A percentile compares a stretch with the other conserved stretches of the same genome.
Conservation (phyloP, 441 rosid genomes). For the Metrosideros polymorpha region DNA sequence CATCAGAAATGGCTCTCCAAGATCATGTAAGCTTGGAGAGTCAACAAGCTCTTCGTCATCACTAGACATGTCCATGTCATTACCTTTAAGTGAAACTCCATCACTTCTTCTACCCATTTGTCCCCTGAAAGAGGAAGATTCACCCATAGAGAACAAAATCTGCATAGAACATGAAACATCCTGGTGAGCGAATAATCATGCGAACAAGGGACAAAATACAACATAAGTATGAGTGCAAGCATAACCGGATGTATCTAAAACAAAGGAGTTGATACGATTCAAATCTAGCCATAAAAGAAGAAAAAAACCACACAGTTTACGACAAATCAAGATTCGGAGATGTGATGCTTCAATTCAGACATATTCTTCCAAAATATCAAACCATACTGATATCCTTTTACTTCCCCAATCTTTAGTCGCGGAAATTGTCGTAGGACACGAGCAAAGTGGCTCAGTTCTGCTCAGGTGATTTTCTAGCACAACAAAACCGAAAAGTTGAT, state of each 20-base stretch:
- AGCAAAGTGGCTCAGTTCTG: not conserved
- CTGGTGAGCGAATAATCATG: no score
- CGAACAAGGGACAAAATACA: no score
- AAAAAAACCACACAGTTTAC: not conserved
- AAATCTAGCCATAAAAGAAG: not conserved
- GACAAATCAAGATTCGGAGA: not conserved
- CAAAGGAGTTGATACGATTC: not conserved
- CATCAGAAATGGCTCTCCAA: constrained; percentile 34
- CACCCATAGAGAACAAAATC: no score
- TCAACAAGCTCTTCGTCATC: constrained; percentile 14
- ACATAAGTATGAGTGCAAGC: not conserved
- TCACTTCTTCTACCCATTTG: no score
- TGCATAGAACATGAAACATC: no score
- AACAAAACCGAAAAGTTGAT: no score
- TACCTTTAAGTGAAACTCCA: not conserved
- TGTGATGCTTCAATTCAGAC: not conserved
- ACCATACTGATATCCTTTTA: not conserved
- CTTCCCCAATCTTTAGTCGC: not conserved
- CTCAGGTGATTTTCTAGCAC: no score
- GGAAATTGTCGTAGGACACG: not conserved
- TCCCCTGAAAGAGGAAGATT: no score
- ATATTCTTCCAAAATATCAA: not conserved
- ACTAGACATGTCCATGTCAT: constrained; percentile 17
- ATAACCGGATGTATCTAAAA: not conserved
- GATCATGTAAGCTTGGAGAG: constrained; percentile 12